Evolutionary conservation across 345 rosid species (phyloP).

Genomic region (Reutealis trisperma): DNA sequence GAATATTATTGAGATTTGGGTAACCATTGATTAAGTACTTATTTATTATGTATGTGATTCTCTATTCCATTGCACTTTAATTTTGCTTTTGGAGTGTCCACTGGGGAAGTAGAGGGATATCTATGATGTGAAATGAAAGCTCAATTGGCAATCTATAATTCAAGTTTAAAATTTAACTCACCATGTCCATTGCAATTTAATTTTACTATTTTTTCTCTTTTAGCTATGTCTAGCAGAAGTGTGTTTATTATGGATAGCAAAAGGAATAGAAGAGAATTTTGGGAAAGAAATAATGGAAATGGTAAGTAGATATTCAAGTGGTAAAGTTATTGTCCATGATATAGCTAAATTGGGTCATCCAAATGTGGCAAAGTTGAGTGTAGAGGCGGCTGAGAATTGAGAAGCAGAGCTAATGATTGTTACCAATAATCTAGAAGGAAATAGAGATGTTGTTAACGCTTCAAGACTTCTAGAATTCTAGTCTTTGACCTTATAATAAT

Average conservation of each 20-base stretch:
- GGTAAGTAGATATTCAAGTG: constrained; percentile 48
- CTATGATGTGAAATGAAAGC: neutral
- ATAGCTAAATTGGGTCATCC: constrained; percentile 72
- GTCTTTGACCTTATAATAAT: too few relatives aligned
- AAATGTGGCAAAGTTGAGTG: constrained; percentile 66
- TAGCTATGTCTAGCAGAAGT: too few relatives aligned
- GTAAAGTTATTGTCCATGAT: constrained; percentile 68
- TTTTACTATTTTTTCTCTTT: too few relatives aligned
- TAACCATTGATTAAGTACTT: neutral
- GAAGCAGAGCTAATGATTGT: constrained; percentile 72
- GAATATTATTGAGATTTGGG: neutral
- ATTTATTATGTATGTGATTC: neutral
- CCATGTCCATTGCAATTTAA: too few relatives aligned
- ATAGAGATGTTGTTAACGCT: constrained; percentile 69
- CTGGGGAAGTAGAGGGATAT: neutral
- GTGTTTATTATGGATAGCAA: constrained; percentile 21
- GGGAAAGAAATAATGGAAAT: constrained; percentile 61
- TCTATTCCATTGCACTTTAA: neutral
- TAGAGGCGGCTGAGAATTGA: constrained; percentile 63
- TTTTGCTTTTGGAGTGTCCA: neutral
- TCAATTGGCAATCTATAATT: neutral
- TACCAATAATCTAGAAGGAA: constrained; percentile 86
- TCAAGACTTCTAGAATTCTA: constrained; percentile 57
- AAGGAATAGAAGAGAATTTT: constrained; percentile 71
- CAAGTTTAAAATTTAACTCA: neutral